Evolutionary conservation across 495 filamentous ascomycete genomes (phyloP), one percentile per base, ranked within the genome.

Genomic region (Arthonia radiata): DNA sequence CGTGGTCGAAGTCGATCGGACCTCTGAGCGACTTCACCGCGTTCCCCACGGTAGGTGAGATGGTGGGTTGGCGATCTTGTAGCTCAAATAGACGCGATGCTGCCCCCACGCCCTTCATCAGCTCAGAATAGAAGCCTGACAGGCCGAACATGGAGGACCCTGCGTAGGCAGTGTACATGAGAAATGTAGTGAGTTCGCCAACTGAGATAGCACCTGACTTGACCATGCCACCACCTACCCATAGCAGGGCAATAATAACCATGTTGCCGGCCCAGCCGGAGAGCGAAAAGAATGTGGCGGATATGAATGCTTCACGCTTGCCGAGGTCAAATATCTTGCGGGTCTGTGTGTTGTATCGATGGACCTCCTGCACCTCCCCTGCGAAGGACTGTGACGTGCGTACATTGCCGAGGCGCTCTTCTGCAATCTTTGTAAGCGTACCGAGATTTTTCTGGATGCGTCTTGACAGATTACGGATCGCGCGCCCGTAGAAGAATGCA

Each of bases 51-150:
- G 86, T 97, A 2, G 80, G 64, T 8, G 66, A 69, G 29, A 94
- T 93, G 2, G 66, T 72, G 1, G 81, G 71, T 23, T 89, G 61
- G 32, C 86, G 73, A 49, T 97, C 86, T 47, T 94, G 82, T 4
- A 97, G 59, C 43, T 97, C 86, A 42, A 97, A 97, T 4, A 97
- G 58, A 15, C 86, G 75, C 40, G 71, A 83, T 8, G 86, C 89
- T 19, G 86, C 86, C 37, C 86, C 86, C 13, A 92, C 86, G 21
- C 89, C 89, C 43, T 94, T 94, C 86, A 93, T 94, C 12, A 97
- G 62, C 45, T 97, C 86, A 6, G 81, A 91, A 53, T 91, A 93
- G 52, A 97, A 97, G 37, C 72, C 77, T 17, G 80, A 89, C 6
- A 97, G 53, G 2, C 86, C 86, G 36, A 94, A 89, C 34, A 97